These are phyloP conservation scores for Salix viminalis DNA, from an alignment of 345 rosid genomes.

Conservation along the genomic window DNA sequence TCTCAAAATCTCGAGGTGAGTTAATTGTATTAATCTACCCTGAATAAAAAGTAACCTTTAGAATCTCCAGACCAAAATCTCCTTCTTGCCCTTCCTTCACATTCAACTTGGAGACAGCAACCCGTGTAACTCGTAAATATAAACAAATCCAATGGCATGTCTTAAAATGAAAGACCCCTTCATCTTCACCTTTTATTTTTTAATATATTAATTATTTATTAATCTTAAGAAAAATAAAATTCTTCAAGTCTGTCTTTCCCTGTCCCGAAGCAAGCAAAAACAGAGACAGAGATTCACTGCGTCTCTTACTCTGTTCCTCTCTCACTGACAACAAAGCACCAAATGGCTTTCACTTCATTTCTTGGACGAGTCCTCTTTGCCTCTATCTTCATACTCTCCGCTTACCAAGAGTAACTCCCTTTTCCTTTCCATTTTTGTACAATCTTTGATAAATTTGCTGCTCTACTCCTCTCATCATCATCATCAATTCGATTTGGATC, in stretches of 20 bases:
- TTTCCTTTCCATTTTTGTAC: neutral
- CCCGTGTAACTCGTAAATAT: neutral
- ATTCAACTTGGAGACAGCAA: neutral
- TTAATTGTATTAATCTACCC: neutral
- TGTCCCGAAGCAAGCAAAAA: neutral
- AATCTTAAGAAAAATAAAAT: neutral
- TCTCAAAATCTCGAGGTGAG: neutral
- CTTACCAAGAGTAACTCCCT: slow-evolving; percentile 11
- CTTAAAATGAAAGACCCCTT: neutral
- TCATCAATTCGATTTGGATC: neutral
- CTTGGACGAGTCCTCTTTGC: slow-evolving; percentile 12
- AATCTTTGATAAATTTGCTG: neutral
- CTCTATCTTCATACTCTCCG: slow-evolving; percentile 12
- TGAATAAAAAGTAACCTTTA: neutral
- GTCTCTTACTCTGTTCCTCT: neutral
- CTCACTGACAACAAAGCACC: neutral
- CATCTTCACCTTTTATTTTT: no score
- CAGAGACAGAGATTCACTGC: neutral
- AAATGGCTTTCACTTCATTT: slow-evolving; percentile 9
- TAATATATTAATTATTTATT: no score
- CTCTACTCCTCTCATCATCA: neutral
- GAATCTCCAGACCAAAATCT: neutral
- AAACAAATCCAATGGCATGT: neutral
- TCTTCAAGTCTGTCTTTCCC: neutral
- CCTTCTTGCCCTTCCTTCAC: neutral